Conservation (phyloP, 805 yeast genomes). For the Ogataea allantospora region DNA sequence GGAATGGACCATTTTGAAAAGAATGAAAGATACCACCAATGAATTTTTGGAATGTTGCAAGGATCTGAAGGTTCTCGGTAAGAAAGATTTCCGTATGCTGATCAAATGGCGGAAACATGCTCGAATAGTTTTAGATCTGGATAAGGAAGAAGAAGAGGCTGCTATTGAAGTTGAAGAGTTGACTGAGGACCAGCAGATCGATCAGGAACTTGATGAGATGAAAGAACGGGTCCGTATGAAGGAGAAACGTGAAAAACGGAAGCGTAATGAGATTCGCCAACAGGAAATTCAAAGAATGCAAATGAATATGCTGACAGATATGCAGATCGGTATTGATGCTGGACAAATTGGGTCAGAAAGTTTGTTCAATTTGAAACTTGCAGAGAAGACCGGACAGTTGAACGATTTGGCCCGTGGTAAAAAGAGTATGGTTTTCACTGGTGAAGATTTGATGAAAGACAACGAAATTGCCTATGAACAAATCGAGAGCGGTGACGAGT, state of each 20-base stretch:
- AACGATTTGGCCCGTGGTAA: slow-evolving; percentile 75
- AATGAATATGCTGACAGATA: slow-evolving; percentile 92
- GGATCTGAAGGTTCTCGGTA: slow-evolving; percentile 92
- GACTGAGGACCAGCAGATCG: slow-evolving; percentile 87
- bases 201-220: slow-evolving; percentile 74
- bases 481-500: slow-evolving; percentile 46
- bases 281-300: slow-evolving; percentile 89
- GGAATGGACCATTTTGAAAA: slow-evolving; percentile 70
- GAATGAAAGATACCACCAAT: slow-evolving; percentile 70
- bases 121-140: slow-evolving; percentile 70
- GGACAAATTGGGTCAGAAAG: slow-evolving; percentile 76
- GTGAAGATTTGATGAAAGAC: slow-evolving; percentile 53
- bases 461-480: slow-evolving; percentile 54
- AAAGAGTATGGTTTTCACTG: slow-evolving; percentile 57
- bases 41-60: slow-evolving; percentile 82
- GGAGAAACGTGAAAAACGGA: slow-evolving; percentile 77
- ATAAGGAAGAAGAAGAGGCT: slow-evolving; percentile 50
- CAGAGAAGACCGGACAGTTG: slow-evolving; percentile 82
- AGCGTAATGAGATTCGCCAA: slow-evolving; percentile 77
- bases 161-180: slow-evolving; percentile 56
- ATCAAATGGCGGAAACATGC: slow-evolving; percentile 88
- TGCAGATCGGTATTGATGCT: slow-evolving; percentile 92
- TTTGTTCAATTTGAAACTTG: slow-evolving; percentile 77
- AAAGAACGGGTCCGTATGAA: slow-evolving; percentile 68
- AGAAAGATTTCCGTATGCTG: slow-evolving; percentile 83